Evolutionary conservation across 2,329 filamentous ascomycete genomes (phyloP), one percentile per base, ranked within the genome.

Genomic region (Diaporthe eres): DNA sequence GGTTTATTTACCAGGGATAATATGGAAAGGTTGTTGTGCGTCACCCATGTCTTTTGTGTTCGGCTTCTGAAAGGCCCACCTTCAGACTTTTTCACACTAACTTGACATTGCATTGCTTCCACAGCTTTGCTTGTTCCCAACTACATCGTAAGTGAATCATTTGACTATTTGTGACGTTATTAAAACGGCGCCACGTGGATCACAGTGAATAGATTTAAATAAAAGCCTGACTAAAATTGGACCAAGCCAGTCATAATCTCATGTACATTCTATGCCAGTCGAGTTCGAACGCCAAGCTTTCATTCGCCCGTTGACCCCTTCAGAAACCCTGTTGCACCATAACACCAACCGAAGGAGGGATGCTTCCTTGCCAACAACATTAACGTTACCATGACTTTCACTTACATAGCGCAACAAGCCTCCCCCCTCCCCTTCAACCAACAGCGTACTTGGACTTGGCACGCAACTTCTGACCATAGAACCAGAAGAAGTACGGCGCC

Each of bases 401-500:
- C n/a, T 63, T 25, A 17, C 8, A 63, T 3, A 28, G 3, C 58
- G 15, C 10, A 5, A 25, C 12, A 61, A 61, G 9, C 6, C 8
- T 2, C 6, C 37, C 7, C n/a, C 2, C 22, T 25, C 37, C 34
- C 19, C 19, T 17, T 74, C 34, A 78, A 4, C 82, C 81, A 12
- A 82, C 79, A 19, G 81, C 81, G 76, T 82, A 83, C 44, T 81
- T 79, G 71, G 81, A 85, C 76, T 77, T 82, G 78, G 81, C 81
- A 67, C 85, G 81, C 77, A 86, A 75, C 67, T 34, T 79, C 77
- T 83, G 83, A 25, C 85, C 85, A 75, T 81, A 86, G 28, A 79
- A 80, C 84, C 84, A 87, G 39, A 87, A 77, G 70, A 87, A 70
- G 44, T 89, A 84, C 1, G 88, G 88, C 22, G 85, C 86, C 1